A percentile compares a stretch with the other conserved stretches of the same genome.
phyloP scores from a whole-genome alignment of 768 basidiomycete genomes.

The Austroboletus eburneus region DNA sequence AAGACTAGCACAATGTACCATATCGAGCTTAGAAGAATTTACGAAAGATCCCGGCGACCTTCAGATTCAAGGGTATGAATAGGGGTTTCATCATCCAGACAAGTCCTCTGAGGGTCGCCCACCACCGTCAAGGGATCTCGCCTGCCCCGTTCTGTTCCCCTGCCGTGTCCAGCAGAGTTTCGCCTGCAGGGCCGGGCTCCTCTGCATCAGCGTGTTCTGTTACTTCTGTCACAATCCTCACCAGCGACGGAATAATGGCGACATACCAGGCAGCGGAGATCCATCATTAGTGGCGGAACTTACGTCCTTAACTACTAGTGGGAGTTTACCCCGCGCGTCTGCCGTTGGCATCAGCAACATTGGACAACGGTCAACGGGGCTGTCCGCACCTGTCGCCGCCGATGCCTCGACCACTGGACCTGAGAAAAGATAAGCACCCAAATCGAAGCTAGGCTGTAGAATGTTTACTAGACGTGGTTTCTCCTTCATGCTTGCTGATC shows the following conservation, averaged over 20 bases:
- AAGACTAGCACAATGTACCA: conserved; percentile 22
- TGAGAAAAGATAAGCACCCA: conserved; percentile 12
- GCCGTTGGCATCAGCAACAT: conserved; percentile 9
- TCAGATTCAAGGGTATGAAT: conserved; percentile 40
- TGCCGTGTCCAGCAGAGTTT: conserved; percentile 6
- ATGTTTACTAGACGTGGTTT: conserved; percentile 24
- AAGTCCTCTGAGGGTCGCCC: conserved; percentile 45
- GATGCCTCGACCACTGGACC: conserved; percentile 23
- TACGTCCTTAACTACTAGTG: background rate
- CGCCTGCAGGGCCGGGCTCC: conserved; percentile 4
- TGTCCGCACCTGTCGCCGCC: conserved; percentile 15
- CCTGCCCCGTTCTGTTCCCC: conserved; percentile 13
- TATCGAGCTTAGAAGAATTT: conserved; percentile 34
- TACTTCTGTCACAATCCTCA: conserved; percentile 12
- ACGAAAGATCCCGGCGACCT: conserved; percentile 46
- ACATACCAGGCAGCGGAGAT: conserved; percentile 14
- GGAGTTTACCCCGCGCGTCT: conserved; percentile 12
- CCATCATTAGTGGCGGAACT: background rate
- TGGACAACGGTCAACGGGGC: conserved; percentile 1
- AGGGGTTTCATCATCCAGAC: conserved; percentile 40
- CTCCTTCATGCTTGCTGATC: conserved; percentile 18
- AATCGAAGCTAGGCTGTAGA: background rate
- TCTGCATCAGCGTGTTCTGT: conserved; percentile 5
- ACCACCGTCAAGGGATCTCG: conserved; percentile 42
- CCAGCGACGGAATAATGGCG: background rate